Percentiles rank a stretch among this genome's conserved stretches.
Conservation (phyloP, 306 rosid species). For the Lotus japonicus region DNA sequence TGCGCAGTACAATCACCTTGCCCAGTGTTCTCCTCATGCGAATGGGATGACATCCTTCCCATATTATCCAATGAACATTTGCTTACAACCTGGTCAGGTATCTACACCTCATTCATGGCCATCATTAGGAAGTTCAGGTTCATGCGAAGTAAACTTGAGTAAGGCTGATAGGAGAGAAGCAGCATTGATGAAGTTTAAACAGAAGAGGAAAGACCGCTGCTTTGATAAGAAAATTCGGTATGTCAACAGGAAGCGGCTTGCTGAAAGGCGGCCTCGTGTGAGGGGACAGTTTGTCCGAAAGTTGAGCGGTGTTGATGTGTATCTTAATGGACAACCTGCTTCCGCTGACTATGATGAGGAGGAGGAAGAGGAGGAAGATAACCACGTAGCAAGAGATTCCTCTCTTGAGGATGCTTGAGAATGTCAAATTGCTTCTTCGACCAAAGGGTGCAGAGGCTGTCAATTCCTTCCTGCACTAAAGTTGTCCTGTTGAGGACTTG, state of each 20-base stretch:
- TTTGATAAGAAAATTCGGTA: conserved; percentile 94
- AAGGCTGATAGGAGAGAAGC: conserved; percentile 96
- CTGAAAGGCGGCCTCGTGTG: conserved; percentile 92
- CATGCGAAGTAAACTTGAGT: conserved; percentile 50
- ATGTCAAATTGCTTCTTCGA: background rate
- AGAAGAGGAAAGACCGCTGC: conserved; percentile 92
- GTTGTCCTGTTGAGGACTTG: background rate
- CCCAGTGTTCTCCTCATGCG: conserved; percentile 63
- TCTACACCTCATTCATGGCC: conserved; percentile 61
- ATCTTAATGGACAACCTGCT: conserved; percentile 85
- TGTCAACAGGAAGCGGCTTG: conserved; percentile 70
- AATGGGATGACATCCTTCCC: conserved; percentile 68
- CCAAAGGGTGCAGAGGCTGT: background rate
- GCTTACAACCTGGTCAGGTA: conserved; percentile 80
- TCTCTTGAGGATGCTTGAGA: conserved; percentile 39
- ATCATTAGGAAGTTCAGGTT: conserved; percentile 50
- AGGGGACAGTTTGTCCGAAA: conserved; percentile 96
- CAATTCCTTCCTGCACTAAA: background rate
- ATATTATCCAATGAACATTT: conserved; percentile 59
- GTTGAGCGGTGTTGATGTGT: conserved; percentile 68
- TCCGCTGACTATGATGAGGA: conserved; percentile 61
- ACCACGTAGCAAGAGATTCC: conserved; percentile 34
- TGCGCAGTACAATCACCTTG: conserved; percentile 66
- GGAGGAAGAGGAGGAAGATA: conserved; percentile 68
- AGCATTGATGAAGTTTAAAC: conserved; percentile 88